Evolutionary conservation across 257 asterid species (phyloP).

Genomic region (Solanum arcanum): DNA sequence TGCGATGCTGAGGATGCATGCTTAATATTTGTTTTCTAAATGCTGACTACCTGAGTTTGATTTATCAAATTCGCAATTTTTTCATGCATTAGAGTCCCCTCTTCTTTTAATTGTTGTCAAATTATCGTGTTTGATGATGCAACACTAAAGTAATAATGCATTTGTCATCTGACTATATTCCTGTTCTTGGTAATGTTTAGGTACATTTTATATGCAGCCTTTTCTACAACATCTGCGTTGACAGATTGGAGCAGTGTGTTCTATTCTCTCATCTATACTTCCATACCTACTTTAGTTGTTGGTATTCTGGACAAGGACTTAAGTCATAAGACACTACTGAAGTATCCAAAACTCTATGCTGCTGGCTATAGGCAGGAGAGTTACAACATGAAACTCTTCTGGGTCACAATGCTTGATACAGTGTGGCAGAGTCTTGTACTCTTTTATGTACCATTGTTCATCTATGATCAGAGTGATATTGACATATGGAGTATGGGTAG

Average conservation of each 20-base stretch:
- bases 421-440: conserved; percentile 98
- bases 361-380: conserved; percentile 91
- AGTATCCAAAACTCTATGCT: conserved; percentile 88
- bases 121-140: neutral
- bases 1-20: neutral
- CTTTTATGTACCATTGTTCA: conserved; percentile 68
- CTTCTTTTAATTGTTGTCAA: neutral
- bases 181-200: conserved; percentile 25
- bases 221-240: conserved; percentile 88
- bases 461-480: conserved; percentile 61
- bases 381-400: conserved; percentile 79
- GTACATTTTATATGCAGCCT: conserved; percentile 82
- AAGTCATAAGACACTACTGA: conserved; percentile 70
- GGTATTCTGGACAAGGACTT: conserved; percentile 94
- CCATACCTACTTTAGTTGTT: conserved; percentile 85
- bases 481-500: conserved; percentile 99
- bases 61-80: neutral
- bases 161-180: neutral
- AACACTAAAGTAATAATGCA: neutral
- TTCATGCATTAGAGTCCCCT: neutral
- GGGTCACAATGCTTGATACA: conserved; percentile 92
- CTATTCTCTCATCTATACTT: conserved; percentile 85
- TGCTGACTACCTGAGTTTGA: neutral
- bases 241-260: conserved; percentile 98
- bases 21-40: neutral